A percentile compares a stretch with the other conserved stretches of the same genome.
phyloP scores from a whole-genome alignment of 1,284 basidiomycete genomes.

The Trichosporon sp. region DNA sequence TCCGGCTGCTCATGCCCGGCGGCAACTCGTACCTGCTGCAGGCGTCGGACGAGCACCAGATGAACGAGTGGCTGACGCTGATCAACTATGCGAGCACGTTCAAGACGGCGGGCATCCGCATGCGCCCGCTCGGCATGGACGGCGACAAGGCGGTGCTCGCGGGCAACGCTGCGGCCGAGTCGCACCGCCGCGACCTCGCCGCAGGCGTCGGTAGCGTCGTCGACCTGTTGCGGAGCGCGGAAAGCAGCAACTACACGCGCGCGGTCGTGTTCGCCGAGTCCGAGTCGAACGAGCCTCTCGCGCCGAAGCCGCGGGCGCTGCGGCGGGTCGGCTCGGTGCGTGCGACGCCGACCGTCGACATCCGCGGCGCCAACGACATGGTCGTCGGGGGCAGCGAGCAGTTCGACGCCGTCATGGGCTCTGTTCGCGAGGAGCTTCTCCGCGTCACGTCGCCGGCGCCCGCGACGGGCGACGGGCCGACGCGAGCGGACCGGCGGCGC shows the following conservation, averaged over 20 bases:
- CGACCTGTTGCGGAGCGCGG: not conserved
- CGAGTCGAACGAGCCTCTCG: not conserved
- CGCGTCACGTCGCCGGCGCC: slow-evolving; percentile 13
- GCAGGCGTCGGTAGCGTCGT: not conserved
- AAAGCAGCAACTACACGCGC: not conserved
- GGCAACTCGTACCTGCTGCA: slow-evolving; percentile 74
- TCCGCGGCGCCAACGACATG: slow-evolving; percentile 35
- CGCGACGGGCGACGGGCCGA: not conserved
- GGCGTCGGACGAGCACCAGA: slow-evolving; percentile 64
- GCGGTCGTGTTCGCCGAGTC: not conserved
- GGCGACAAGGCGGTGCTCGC: slow-evolving; percentile 67
- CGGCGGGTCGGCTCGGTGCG: slow-evolving; percentile 21
- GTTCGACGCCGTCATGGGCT: slow-evolving; percentile 71
- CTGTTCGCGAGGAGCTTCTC: slow-evolving; percentile 71
- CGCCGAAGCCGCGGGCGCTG: slow-evolving; percentile 1
- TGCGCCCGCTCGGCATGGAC: slow-evolving; percentile 69
- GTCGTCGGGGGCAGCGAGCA: slow-evolving; percentile 41
- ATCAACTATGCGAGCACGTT: slow-evolving; percentile 95
- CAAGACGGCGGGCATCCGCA: slow-evolving; percentile 76
- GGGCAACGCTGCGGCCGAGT: slow-evolving; percentile 75
- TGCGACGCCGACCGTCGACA: slow-evolving; percentile 24
- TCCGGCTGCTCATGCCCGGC: slow-evolving; percentile 71
- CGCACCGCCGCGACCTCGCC: slow-evolving; percentile 53
- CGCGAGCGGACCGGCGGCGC: slow-evolving; percentile 18
- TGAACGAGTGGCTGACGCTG: slow-evolving; percentile 85